Evolutionary conservation across 257 asterid species (phyloP), one percentile per base, ranked within the genome.

Genomic region (Solanum chiquidenum): DNA sequence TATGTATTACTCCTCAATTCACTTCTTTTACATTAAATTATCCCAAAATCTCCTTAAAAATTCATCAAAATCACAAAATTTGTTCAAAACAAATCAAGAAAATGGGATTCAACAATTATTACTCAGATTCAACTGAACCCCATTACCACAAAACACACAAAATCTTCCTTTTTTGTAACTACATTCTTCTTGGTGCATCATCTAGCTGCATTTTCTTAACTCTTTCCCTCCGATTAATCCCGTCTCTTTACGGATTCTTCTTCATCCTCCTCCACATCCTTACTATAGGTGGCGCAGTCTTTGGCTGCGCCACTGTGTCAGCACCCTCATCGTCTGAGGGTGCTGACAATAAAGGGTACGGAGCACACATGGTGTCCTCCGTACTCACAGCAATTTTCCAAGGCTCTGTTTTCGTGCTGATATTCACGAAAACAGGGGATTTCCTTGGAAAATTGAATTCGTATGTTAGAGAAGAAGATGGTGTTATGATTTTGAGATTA

Each of bases 351-450:
- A 71, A 91, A 71, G 90, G 94, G 95, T 96, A 96, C 89, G 98
- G 98, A 49, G 95, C 95, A 12, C 98, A 94, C 94, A 96, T 94
- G 98, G 95, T 94, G 44, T 95, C 95, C 16, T 93, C 98, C 1
- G 99, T 95, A 20, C 93, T 95, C 11, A 93, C 97, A 7, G 98
- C 99, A 27, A 94, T 96, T 86, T 95, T 96, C 89, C 98, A 96
- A 90, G 99, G 99, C 40, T 94, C 98, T 14, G 97, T 93, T 2
- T 95, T 98, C 1, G 95, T 95, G 35, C 94, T 96, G 55, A 95
- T 96, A 66, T 96, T 92, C 91, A 94, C 98, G 18, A 92, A 94
- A 13, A 95, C 98, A 1, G 49, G 92, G 6, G 98, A 96, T 42
- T 96, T 96, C 89, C 93, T 96, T 0, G 93, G 95, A 75, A 94